phyloP scores from a whole-genome alignment of 768 basidiomycete genomes.

The Suillus subalutaceus region DNA sequence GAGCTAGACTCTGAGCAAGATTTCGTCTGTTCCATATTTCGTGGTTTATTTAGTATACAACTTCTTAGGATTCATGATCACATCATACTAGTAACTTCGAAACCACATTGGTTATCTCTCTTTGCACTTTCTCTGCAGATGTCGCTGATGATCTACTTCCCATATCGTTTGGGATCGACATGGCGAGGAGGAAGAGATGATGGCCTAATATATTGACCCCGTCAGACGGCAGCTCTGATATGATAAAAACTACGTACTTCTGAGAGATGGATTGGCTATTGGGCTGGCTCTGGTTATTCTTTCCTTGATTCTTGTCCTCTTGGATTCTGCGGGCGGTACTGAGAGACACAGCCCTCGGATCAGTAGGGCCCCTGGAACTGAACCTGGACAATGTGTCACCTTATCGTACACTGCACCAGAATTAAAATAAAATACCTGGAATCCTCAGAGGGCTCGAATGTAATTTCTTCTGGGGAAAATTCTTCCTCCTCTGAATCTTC shows the following conservation, averaged over 20 bases:
- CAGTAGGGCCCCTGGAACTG: background rate
- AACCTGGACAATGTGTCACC: background rate
- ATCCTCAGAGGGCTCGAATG: background rate
- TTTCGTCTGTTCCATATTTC: background rate
- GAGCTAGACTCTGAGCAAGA: too few relatives aligned
- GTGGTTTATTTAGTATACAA: background rate
- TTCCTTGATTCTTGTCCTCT: background rate
- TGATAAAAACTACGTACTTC: background rate
- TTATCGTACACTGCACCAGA: background rate
- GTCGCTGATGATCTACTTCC: too few relatives aligned
- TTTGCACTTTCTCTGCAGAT: background rate
- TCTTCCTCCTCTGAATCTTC: background rate
- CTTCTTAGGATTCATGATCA: background rate
- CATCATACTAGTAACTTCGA: background rate
- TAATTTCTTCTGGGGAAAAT: background rate
- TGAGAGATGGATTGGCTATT: background rate
- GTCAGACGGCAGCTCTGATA: background rate
- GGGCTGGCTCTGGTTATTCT: background rate
- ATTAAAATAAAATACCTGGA: background rate
- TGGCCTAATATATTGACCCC: background rate
- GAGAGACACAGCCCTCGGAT: background rate
- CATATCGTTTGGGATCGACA: background rate
- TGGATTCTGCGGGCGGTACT: background rate
- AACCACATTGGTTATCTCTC: background rate
- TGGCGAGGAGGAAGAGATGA: background rate